Evolutionary conservation across 1,139 yeast species (phyloP), one percentile per base, ranked within the genome.

Genomic region (Nakaseomyces delphensis): DNA sequence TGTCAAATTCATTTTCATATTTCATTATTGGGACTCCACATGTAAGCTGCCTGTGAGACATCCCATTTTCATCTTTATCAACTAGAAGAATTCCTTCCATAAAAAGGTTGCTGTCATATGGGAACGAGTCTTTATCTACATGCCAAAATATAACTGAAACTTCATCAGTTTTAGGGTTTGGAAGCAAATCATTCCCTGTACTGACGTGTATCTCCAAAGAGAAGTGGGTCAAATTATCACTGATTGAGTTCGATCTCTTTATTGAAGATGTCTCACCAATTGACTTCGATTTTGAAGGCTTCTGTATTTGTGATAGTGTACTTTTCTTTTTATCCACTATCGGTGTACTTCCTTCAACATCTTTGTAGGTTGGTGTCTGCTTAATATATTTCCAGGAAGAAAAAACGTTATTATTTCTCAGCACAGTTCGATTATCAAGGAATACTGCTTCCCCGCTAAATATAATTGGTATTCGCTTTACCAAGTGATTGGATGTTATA

Each of bases 131-230:
- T 40, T 72, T 73, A 48, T 78, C 76, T 50, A 73, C 71, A 14
- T 69, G 68, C 79, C 91, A 87, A 50, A 82, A 73, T 0, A 86
- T 69, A 3, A 79, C 70, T 0, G 64, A 47, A 0, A 89, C 67
- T 1, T 74, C 67, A 57, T 91, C 94, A 1, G 52, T 43, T 3
- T 56, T 46, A 0, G 96, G 95, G 55, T 87, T 80, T 0, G 96
- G 94, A 8, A 67, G 59, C 35, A 70, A 62, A 0, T 66, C 68
- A 1, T 57, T 67, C 11, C 74, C 59, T 0, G 83, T 74, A 42
- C 73, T 72, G 0, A 75, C 78, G 60, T 81, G 91, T 0, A 84
- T 57, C 53, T 89, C 97, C 45, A 84, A 50, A 9, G 74, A 68
- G 28, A 87, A 62, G 20, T 76, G 68, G 0, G 82, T 69, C 56